Evolutionary conservation across 2,329 filamentous ascomycete species (phyloP).

Genomic region (Cylindrodendrum hubeiense): DNA sequence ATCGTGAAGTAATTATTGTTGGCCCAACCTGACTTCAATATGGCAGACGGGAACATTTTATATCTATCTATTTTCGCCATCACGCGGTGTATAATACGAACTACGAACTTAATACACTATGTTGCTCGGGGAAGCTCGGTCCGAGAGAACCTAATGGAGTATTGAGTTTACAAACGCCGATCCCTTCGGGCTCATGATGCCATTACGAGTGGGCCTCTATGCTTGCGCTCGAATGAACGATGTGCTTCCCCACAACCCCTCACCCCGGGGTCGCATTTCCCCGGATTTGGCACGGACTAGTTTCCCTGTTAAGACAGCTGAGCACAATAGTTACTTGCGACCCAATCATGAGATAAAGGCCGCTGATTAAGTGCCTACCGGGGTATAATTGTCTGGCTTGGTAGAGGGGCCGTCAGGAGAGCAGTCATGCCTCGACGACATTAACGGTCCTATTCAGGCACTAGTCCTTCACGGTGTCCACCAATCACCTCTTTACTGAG

Average conservation of each 20-base stretch:
- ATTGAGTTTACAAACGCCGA: not conserved
- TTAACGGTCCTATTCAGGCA: not conserved
- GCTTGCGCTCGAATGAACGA: slow-evolving; percentile 24
- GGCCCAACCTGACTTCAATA: not conserved
- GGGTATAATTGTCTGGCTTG: not conserved
- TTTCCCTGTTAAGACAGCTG: slow-evolving; percentile 11
- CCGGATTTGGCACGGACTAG: slow-evolving; percentile 21
- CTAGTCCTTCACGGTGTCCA: not conserved
- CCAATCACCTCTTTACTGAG: not conserved
- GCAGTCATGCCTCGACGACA: not conserved
- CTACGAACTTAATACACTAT: not conserved
- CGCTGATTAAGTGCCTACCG: slow-evolving; percentile 4
- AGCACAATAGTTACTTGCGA: slow-evolving; percentile 8
- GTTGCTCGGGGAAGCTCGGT: not conserved
- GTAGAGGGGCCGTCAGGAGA: slow-evolving; percentile 6
- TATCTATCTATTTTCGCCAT: not conserved
- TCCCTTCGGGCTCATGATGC: slow-evolving; percentile 12
- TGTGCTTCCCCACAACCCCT: slow-evolving; percentile 6
- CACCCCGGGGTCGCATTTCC: slow-evolving; percentile 17
- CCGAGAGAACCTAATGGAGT: not conserved
- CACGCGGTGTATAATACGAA: not conserved
- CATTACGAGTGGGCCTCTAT: slow-evolving; percentile 4
- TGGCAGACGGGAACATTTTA: not conserved
- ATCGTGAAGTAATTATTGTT: slow-evolving; percentile 12
- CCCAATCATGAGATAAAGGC: slow-evolving; percentile 12